Conservation (phyloP, 352 stramenopile genomes). For the Pythium apleroticum region DNA sequence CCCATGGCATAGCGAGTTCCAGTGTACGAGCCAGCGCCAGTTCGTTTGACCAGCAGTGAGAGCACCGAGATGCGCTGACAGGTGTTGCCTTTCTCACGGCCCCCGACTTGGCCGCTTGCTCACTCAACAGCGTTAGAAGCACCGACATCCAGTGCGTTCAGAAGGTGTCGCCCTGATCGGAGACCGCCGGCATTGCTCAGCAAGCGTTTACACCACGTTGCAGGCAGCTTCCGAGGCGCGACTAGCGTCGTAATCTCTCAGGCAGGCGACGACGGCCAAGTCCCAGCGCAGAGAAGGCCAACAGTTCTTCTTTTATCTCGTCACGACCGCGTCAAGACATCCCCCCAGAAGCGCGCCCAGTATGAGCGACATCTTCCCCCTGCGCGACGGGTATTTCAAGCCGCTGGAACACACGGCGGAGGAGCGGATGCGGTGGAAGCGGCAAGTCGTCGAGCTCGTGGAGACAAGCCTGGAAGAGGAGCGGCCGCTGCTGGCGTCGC, state of each 20-base stretch:
- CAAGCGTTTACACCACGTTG: not conserved
- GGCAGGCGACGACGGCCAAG: not conserved
- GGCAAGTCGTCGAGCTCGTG: conserved; percentile 18
- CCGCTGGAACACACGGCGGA: conserved; percentile 15
- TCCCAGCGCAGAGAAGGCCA: not conserved
- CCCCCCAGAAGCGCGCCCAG: not conserved
- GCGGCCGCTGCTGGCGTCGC: not conserved
- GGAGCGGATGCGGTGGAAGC: conserved; percentile 21
- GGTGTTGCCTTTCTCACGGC: too few relatives aligned
- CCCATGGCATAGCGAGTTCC: not conserved
- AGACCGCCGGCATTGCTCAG: not conserved
- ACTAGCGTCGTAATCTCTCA: not conserved
- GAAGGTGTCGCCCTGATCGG: not conserved
- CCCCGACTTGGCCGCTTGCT: too few relatives aligned
- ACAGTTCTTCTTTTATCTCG: not conserved
- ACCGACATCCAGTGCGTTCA: not conserved
- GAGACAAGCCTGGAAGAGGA: conserved; percentile 14
- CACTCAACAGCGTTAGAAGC: too few relatives aligned
- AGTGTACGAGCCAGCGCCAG: not conserved
- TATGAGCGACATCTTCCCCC: conserved; percentile 12
- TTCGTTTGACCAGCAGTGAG: not conserved
- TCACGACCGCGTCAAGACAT: not conserved
- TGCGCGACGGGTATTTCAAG: conserved; percentile 27
- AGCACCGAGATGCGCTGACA: not conserved
- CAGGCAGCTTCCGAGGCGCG: not conserved